phyloP scores from a whole-genome alignment of 164 flowering plant genomes.

The Brasenia schreberi region DNA sequence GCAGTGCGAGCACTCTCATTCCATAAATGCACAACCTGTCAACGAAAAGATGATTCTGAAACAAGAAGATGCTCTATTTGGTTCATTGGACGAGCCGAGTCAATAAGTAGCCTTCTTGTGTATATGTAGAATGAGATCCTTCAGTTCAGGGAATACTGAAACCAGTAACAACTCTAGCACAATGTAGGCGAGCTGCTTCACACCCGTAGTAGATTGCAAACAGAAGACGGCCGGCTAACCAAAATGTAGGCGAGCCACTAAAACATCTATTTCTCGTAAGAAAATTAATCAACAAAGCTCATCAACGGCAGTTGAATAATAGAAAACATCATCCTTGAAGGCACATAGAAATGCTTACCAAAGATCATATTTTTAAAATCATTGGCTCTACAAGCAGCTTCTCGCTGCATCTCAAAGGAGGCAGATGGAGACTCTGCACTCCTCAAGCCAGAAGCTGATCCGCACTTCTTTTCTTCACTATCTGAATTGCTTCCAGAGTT shows the following conservation, averaged over 20 bases:
- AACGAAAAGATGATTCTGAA: too few relatives aligned
- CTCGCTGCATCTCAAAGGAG: constrained; percentile 80
- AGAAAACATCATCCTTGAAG: background rate
- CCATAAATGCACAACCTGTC: background rate
- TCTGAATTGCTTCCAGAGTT: constrained; percentile 12
- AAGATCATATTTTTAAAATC: constrained; percentile 75
- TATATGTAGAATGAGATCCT: constrained; percentile 40
- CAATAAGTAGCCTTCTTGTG: constrained; percentile 33
- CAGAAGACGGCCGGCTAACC: too few relatives aligned
- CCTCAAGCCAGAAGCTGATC: constrained; percentile 16
- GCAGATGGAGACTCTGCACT: constrained; percentile 23
- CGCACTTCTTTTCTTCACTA: constrained; percentile 14
- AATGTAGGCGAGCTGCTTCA: constrained; percentile 84
- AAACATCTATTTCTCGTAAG: background rate
- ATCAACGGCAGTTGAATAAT: background rate
- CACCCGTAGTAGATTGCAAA: constrained; percentile 66
- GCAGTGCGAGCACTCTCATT: background rate
- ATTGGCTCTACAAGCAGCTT: constrained; percentile 89
- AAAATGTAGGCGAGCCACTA: too few relatives aligned
- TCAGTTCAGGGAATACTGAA: constrained; percentile 85
- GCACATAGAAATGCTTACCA: constrained; percentile 29
- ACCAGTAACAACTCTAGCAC: constrained; percentile 56
- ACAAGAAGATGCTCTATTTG: too few relatives aligned
- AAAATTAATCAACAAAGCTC: background rate
- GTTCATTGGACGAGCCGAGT: background rate